phyloP scores from a whole-genome alignment of 1,284 basidiomycete species.

The Ustilago cynodontis region DNA sequence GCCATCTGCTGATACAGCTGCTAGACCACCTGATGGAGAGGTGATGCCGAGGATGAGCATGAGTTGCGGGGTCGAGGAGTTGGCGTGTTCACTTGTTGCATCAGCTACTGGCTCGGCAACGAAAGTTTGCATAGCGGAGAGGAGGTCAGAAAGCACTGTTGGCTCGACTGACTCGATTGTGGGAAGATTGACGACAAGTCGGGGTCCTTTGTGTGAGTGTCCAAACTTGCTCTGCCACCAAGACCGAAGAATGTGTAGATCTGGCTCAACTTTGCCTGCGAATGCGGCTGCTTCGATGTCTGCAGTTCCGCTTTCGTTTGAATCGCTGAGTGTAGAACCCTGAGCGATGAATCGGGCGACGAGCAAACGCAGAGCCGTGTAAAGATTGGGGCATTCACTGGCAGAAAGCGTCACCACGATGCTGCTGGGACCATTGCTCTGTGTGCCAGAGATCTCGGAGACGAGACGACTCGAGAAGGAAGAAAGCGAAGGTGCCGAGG shows the following conservation, averaged over 20 bases:
- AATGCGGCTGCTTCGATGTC: constrained; percentile 37
- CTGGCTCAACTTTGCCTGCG: constrained; percentile 41
- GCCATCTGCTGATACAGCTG: constrained; percentile 20
- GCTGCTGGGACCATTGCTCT: constrained; percentile 3
- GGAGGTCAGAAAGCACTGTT: constrained; percentile 44
- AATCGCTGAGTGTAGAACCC: constrained; percentile 12
- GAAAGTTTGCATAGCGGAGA: constrained; percentile 47
- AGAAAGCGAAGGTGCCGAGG: constrained; percentile 41
- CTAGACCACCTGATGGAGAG: constrained; percentile 43
- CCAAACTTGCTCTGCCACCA: constrained; percentile 41
- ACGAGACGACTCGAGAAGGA: constrained; percentile 45
- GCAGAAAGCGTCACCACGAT: constrained; percentile 48
- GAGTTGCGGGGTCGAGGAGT: constrained; percentile 18
- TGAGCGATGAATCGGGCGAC: constrained; percentile 52
- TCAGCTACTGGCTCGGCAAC: constrained; percentile 20
- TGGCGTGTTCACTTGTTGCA: background rate
- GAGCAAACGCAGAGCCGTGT: constrained; percentile 41
- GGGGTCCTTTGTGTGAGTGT: background rate
- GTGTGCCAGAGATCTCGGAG: constrained; percentile 31
- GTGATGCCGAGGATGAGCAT: constrained; percentile 51
- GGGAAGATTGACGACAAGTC: constrained; percentile 39
- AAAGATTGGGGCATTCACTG: constrained; percentile 46
- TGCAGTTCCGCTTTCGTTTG: background rate
- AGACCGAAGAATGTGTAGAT: constrained; percentile 28
- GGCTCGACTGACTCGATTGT: constrained; percentile 49